Evolutionary conservation across 768 basidiomycete species (phyloP).

Genomic region (Dendrothele bispora): DNA sequence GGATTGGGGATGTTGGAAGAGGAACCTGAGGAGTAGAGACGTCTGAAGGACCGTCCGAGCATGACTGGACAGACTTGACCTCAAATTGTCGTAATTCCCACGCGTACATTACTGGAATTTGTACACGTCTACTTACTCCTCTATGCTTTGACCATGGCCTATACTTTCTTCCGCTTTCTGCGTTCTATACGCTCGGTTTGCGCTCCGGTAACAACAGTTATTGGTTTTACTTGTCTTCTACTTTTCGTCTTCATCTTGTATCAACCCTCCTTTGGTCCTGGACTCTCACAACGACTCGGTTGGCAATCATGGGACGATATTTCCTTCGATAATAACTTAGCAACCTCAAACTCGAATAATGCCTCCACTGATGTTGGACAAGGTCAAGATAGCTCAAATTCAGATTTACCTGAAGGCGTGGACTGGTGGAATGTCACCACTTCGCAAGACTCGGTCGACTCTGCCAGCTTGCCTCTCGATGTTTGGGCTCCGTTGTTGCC

Average conservation of each 20-base stretch:
- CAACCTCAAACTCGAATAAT: background rate
- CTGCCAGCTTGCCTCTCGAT: slow-evolving; percentile 75
- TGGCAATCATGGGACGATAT: slow-evolving; percentile 90
- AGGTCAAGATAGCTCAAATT: slow-evolving; percentile 15
- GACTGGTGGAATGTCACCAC: slow-evolving; percentile 72
- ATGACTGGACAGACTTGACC: too few species aligned
- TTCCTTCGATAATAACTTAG: slow-evolving; percentile 19
- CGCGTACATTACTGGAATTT: too few species aligned
- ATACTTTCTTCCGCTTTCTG: slow-evolving; percentile 25
- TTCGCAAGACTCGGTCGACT: slow-evolving; percentile 40
- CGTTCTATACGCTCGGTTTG: slow-evolving; percentile 56
- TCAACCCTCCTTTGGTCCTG: slow-evolving; percentile 75
- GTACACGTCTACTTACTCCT: too few species aligned
- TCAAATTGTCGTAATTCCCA: too few species aligned
- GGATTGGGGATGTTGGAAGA: slow-evolving; percentile 37
- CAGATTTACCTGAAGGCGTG: slow-evolving; percentile 30
- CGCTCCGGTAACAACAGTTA: slow-evolving; percentile 56
- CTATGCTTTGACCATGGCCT: too few species aligned
- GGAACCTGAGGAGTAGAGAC: too few species aligned
- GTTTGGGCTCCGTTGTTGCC: slow-evolving; percentile 76
- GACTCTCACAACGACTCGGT: slow-evolving; percentile 68
- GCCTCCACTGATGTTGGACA: too few species aligned
- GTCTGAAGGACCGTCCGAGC: too few species aligned
- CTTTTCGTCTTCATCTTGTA: slow-evolving; percentile 80
- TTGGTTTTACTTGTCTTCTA: slow-evolving; percentile 72